A percentile compares a stretch with the other conserved stretches of the same genome.
phyloP scores from a whole-genome alignment of 805 yeast species.

The Yamadazyma sp. region DNA sequence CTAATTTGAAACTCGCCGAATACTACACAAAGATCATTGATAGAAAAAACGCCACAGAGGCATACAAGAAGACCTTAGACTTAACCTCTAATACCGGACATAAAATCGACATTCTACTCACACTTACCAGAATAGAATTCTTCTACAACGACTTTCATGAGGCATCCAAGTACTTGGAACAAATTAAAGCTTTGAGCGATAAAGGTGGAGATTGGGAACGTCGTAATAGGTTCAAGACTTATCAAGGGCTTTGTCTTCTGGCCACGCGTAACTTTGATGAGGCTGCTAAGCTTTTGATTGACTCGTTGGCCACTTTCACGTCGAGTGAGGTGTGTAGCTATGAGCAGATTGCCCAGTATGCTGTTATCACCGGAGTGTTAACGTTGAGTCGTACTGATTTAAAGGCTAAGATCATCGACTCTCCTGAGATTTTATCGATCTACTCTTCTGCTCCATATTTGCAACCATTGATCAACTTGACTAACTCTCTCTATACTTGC shows the following conservation, averaged over 20 bases:
- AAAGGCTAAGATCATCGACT: constrained; percentile 82
- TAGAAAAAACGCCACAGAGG: constrained; percentile 61
- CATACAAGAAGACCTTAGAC: constrained; percentile 71
- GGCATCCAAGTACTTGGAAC: constrained; percentile 70
- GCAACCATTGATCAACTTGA: constrained; percentile 78
- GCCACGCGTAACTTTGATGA: constrained; percentile 84
- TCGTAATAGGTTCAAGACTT: constrained; percentile 90
- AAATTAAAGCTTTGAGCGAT: constrained; percentile 74
- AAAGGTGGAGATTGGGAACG: constrained; percentile 99
- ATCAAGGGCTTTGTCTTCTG: constrained; percentile 78
- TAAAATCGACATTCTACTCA: constrained; percentile 81
- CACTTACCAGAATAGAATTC: constrained; percentile 85
- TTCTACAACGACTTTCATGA: constrained; percentile 77
- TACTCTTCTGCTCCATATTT: constrained; percentile 67
- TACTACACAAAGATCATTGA: constrained; percentile 87
- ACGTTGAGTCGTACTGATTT: constrained; percentile 80
- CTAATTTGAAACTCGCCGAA: constrained; percentile 81
- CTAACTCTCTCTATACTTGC: constrained; percentile 84
- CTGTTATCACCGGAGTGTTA: constrained; percentile 84
- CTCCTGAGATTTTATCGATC: constrained; percentile 88
- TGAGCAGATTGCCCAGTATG: constrained; percentile 85
- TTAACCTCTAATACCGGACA: constrained; percentile 84
- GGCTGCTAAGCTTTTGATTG: constrained; percentile 83
- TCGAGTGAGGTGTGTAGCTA: constrained; percentile 87
- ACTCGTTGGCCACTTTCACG: constrained; percentile 92